Base-by-base conservation (phyloP, 2,329 filamentous ascomycete genomes). In the Penicillium concentricum region DNA sequence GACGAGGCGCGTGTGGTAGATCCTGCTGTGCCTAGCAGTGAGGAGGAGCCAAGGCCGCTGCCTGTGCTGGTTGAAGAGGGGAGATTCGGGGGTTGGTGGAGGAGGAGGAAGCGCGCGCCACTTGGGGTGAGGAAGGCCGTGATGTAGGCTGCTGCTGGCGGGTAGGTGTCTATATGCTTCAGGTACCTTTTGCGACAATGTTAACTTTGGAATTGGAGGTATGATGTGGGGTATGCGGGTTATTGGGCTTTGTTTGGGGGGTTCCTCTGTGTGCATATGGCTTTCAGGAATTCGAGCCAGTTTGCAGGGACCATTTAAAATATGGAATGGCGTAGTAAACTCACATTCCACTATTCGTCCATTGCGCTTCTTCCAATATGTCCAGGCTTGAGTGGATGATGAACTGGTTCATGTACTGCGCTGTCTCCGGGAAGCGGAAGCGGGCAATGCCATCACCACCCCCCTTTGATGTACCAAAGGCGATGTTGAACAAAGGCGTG, bases 141-240 rank as follows among this genome's bases (percentile, higher is more conserved):
- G 61, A 97, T 89, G 79, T 95, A 93, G 72, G 92, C 92, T 76
- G 94, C 92, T 77, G 76, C 76, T 13, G 77, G 77, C 2, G 95
- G 93, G 82, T 97, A 97, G 71, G 91, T 90, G 81, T 99, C 94
- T 76, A 97, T 88, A 75, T 91, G 90, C 76, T 97, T 97, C 63
- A 99, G 87, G 74, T 97, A 97, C 86, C 91, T 95, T 22, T 62
- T 30, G n/a, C 22, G 2, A 26, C 9, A 35, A 26, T 39, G 32
- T 59, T 54, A 61, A 49, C 37, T 53, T 47, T 22, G 24, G 16
- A 15, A 13, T 26, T 20, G 35, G 28, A 28, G 7, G 7, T 10
- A 37, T 16, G 10, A 20, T 47, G 37, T 26, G 37, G 16, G 30
- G 2, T 35, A 30, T 16, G 12, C 12, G 20, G 13, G 38, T 16